phyloP scores from a whole-genome alignment of 345 rosid genomes.

The Camelina laxa region DNA sequence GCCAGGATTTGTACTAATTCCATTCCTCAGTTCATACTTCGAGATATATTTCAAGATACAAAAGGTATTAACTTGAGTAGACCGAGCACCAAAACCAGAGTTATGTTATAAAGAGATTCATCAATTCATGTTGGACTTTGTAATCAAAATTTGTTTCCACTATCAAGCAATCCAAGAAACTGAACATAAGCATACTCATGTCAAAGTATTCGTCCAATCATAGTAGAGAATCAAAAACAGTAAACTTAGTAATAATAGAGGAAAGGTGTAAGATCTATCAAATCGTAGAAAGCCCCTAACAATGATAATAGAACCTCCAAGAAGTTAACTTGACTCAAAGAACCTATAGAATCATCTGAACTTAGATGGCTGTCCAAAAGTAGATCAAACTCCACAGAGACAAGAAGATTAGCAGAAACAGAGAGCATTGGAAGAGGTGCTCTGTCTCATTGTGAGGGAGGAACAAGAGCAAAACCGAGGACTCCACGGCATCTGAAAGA shows the following conservation, averaged over 20 bases:
- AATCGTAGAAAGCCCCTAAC: no score
- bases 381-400: background rate
- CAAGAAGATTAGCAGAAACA: background rate
- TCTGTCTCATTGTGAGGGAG: background rate
- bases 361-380: background rate
- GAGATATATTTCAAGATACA: background rate
- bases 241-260: background rate
- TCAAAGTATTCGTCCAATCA: background rate
- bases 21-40: background rate
- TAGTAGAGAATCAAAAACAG: background rate
- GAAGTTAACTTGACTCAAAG: no score
- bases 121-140: background rate
- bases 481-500: conserved; percentile 13
- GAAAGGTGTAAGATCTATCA: background rate
- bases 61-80: background rate
- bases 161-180: background rate
- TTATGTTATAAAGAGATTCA: background rate
- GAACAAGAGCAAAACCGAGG: conserved; percentile 34
- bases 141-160: background rate
- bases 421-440: background rate
- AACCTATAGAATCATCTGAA: background rate
- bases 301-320: no score
- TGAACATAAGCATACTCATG: background rate
- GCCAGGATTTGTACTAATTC: background rate
- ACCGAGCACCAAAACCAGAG: background rate